Evolutionary conservation across 2,329 filamentous ascomycete genomes (phyloP), one percentile per base, ranked within the genome.

Genomic region (Daldinia sp.): DNA sequence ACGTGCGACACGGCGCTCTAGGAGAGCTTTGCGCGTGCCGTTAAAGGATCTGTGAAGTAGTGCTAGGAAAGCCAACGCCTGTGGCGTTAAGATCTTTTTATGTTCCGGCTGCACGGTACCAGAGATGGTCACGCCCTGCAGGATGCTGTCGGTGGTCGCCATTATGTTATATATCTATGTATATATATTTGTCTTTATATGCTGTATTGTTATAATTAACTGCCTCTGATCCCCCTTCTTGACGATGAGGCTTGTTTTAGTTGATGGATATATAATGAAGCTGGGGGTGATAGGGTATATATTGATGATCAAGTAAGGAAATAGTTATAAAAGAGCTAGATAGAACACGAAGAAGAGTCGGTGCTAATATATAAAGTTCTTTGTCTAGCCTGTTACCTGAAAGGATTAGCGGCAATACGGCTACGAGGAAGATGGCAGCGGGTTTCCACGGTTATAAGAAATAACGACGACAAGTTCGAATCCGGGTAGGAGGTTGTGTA

Each of bases 31-130:
- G 82, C 96, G 93, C 63, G 91, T 95, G 72, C 82, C 84, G 82
- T 98, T 97, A 88, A 98, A 98, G 72, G 94, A 93, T 79, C 95
- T 92, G 85, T 99, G 96, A 77, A 99, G 89, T 72, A 98, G 90
- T 41, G 95, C 93, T 68, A 99, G 89, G 86, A 98, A 99, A 71
- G 93, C 92, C 72, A 93, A 90, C 63, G 95, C 95, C 73, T 97
- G 89, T 75, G 94, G 95, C 71, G 90, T 97, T 73, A 98, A 88
- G 80, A 99, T 97, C 87, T 97, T 95, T 84, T 89, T 90, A 81
- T 94, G 91, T 75, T 91, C 85, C 67, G 95, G 89, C 77, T 89
- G 90, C 78, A 98, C 84, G 70, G 88, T 82, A 78, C 93, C 95
- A 77, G 93, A 90, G 86, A 98, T 89, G 82, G 90, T 89, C 78